Percentiles rank a stretch among this genome's conserved stretches.
Conservation (phyloP, 2,329 filamentous ascomycete genomes). For the Onygenales sp. region DNA sequence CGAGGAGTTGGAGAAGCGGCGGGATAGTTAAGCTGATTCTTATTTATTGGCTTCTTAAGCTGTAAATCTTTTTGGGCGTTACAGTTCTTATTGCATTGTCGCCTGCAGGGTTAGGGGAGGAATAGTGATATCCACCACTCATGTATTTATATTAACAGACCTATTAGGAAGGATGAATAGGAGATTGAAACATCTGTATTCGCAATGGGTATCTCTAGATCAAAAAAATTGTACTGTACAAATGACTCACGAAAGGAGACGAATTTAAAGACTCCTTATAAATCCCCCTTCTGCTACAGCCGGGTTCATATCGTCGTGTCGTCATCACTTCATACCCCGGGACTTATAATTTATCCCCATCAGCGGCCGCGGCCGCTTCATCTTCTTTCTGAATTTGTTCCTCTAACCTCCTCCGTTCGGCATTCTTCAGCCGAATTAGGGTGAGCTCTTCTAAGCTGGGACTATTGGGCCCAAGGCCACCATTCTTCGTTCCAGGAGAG, state of each 20-base stretch:
- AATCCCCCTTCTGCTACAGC: background rate
- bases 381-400: conserved; percentile 45
- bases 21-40: too few relatives aligned
- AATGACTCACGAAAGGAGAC: background rate
- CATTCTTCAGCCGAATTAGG: conserved; percentile 48
- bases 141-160: background rate
- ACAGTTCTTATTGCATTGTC: background rate
- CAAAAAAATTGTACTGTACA: background rate
- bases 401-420: conserved; percentile 44
- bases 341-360: conserved; percentile 13
- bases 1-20: background rate
- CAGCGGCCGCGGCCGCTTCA: conserved; percentile 30
- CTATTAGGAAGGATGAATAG: background rate
- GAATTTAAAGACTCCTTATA: background rate
- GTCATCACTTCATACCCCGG: background rate
- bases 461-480: conserved; percentile 17
- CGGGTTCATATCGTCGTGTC: background rate
- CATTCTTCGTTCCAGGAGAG: conserved; percentile 12
- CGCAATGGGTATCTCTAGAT: conserved; percentile 1
- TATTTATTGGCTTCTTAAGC: too few relatives aligned
- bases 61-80: background rate
- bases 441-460: conserved; percentile 40
- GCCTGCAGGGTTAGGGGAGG: too few relatives aligned
- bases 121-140: too few relatives aligned
- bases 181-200: background rate